These are phyloP conservation scores for Nannizziopsis arthrosporioides DNA, from an alignment of 2,329 filamentous ascomycete species.

Conservation along the genomic window DNA sequence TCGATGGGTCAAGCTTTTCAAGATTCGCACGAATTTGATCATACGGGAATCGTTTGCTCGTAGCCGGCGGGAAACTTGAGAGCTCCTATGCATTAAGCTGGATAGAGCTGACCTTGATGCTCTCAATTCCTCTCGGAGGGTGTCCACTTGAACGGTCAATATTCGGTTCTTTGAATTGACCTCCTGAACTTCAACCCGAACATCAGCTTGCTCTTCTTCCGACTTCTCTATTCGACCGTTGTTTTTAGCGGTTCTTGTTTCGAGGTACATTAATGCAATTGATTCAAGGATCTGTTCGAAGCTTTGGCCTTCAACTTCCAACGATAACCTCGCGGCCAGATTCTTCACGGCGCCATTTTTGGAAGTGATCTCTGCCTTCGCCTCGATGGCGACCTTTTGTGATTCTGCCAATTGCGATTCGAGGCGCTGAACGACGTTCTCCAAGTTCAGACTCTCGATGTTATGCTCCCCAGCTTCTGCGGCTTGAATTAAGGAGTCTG, in stretches of 20 bases:
- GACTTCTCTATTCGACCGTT: not conserved
- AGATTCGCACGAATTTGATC: slow-evolving; percentile 23
- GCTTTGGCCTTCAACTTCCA: slow-evolving; percentile 24
- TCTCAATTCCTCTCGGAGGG: slow-evolving; percentile 26
- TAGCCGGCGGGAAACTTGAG: slow-evolving; percentile 25
- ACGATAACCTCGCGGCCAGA: slow-evolving; percentile 28
- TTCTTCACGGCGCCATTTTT: slow-evolving; percentile 29
- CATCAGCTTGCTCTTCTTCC: slow-evolving; percentile 19
- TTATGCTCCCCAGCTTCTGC: slow-evolving; percentile 20
- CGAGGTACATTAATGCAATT: slow-evolving; percentile 8
- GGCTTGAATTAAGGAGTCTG: too few relatives aligned
- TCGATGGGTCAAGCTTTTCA: slow-evolving; percentile 24
- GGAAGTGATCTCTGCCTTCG: slow-evolving; percentile 27
- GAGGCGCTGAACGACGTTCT: slow-evolving; percentile 26
- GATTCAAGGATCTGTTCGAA: slow-evolving; percentile 28
- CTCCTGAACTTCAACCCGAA: slow-evolving; percentile 25
- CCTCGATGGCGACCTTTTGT: slow-evolving; percentile 26
- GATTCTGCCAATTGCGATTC: slow-evolving; percentile 30
- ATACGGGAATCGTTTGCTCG: slow-evolving; percentile 27
- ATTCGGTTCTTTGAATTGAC: slow-evolving; percentile 21
- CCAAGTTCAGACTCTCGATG: slow-evolving; percentile 25
- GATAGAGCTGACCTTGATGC: slow-evolving; percentile 30
- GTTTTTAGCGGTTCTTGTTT: slow-evolving; percentile 10
- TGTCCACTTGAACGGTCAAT: slow-evolving; percentile 26
- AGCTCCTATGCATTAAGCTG: slow-evolving; percentile 31